Evolutionary conservation across 2,329 filamentous ascomycete species (phyloP).

Genomic region (Chaetomiaceae sp.): DNA sequence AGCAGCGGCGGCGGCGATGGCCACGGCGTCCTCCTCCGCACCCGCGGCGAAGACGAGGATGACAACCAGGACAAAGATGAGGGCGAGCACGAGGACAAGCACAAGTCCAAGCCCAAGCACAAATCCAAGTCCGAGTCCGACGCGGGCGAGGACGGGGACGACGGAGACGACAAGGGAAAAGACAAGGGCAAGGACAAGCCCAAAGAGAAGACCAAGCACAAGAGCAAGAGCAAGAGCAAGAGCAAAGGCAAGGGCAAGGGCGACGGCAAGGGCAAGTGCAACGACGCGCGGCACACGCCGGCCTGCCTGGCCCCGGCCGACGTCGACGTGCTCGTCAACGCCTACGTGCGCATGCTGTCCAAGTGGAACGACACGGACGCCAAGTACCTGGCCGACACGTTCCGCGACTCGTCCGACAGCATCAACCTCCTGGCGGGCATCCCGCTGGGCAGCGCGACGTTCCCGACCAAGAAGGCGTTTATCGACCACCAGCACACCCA

Average conservation of each 20-base stretch:
- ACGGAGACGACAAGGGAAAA: neutral
- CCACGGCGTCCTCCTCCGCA: neutral
- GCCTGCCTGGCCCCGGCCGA: constrained; percentile 16
- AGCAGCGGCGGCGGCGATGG: neutral
- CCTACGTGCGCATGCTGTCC: constrained; percentile 22
- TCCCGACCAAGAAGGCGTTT: constrained; percentile 30
- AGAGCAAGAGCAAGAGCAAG: neutral
- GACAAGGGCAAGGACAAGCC: neutral
- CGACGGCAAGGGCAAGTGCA: neutral
- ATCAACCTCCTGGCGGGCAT: constrained; percentile 31
- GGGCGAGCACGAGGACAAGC: neutral
- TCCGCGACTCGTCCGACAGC: constrained; percentile 32
- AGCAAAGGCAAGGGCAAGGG: neutral
- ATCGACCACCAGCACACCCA: constrained; percentile 19
- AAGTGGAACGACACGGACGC: constrained; percentile 20
- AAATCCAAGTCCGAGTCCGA: too few relatives aligned
- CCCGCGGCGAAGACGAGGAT: neutral
- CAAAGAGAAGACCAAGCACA: neutral
- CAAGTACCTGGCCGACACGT: constrained; percentile 26
- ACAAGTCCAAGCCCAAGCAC: too few relatives aligned
- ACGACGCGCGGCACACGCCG: neutral
- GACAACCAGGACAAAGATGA: neutral
- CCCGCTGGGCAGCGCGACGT: constrained; percentile 30
- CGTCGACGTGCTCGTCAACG: constrained; percentile 16
- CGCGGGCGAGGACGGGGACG: neutral